A percentile compares a stretch with the other conserved stretches of the same genome.
Evolutionary conservation across 2,329 filamentous ascomycete genomes (phyloP).

Genomic region (Chalaropsis ovoidea): DNA sequence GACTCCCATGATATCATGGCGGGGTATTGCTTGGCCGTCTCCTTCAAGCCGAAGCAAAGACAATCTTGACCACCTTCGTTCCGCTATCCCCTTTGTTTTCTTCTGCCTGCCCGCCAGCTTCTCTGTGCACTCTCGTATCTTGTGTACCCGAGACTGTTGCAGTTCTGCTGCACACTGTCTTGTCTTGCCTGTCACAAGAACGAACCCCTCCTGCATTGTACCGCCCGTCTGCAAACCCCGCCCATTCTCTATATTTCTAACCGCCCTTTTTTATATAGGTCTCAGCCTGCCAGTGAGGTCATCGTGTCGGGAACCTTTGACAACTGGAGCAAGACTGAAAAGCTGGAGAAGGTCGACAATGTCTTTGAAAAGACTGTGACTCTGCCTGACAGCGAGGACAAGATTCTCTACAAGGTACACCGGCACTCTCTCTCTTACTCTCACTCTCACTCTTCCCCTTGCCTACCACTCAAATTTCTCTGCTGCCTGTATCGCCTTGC

Average conservation of each 20-base stretch:
- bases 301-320: constrained; percentile 95
- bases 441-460: constrained; percentile 1
- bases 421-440: constrained; percentile 6
- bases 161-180: neutral
- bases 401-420: constrained; percentile 90
- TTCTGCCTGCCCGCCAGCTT: neutral
- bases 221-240: neutral
- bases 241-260: neutral
- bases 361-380: constrained; percentile 72
- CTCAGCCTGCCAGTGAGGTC: constrained; percentile 72
- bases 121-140: neutral
- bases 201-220: neutral
- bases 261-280: constrained; percentile 45
- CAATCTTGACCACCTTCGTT: neutral
- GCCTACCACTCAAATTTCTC: neutral
- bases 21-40: neutral
- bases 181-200: neutral
- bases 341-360: constrained; percentile 65
- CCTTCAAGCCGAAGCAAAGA: neutral
- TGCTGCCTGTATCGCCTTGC: constrained; percentile 6
- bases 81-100: neutral
- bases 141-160: neutral
- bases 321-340: constrained; percentile 78
- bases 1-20: constrained; percentile 13
- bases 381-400: constrained; percentile 54